Evolutionary conservation across 2,329 filamentous ascomycete species (phyloP), one percentile per base, ranked within the genome.

Genomic region (Aspergillus proliferans): DNA sequence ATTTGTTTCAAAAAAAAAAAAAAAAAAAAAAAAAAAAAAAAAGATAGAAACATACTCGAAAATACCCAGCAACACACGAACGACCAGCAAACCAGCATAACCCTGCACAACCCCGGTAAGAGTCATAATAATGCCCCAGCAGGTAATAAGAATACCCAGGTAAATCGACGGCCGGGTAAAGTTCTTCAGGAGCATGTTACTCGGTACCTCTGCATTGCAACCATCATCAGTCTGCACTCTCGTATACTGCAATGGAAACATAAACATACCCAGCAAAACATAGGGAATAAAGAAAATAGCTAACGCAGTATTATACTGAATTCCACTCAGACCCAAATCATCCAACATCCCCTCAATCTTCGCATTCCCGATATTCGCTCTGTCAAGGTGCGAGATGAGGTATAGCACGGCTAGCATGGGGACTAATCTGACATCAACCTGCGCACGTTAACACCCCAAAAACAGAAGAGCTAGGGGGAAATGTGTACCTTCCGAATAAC

Each of bases 71-170:
- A 79, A 76, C 47, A 78, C 68, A 3, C 76, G 70, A 6, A 72
- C 66, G 2, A 66, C 66, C 26, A 78, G 64, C 30, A 79, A 68
- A 0, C 76, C 76, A 3, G 65, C 58, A 46, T 74, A 72, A 48
- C 71, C 72, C 43, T 76, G 66, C 2, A 71, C 72, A 2, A 78
- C 60, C 6, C 76, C 76, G 65, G 76, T 78, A 43, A 78, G 60
- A 1, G 76, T 78, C 65, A 75, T 72, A 0, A 78, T 73, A 45
- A 73, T 63, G 0, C 76, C 76, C 76, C 73, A 77, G 2, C 59
- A 60, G 10, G 71, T 47, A 58, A 66, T 64, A n/a, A 54, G 41
- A 10, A 65, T 54, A 4, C 61, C 59, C 24, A 70, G 45, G 60
- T 60, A 55, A 21, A 64, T 52, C 2, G 64, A 66, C 2, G 64